Percentiles rank a stretch among this genome's conserved stretches.
Evolutionary conservation across 192 early-diverging fungal genomes (phyloP).

Genomic region (Dissophora ornata): DNA sequence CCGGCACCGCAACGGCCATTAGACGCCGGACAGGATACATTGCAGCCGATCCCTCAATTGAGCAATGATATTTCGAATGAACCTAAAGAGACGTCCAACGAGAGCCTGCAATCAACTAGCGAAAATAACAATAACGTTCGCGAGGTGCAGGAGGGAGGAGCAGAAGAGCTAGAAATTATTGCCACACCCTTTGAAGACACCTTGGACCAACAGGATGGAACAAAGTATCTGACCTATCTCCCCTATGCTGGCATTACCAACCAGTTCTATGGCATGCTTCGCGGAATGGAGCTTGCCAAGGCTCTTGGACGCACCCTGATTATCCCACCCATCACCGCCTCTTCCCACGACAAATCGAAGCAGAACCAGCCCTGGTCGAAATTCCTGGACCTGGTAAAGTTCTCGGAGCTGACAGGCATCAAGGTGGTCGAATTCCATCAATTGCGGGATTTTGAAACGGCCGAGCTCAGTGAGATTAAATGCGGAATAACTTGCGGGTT

Average conservation of each 20-base stretch:
- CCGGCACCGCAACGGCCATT: constrained; percentile 3
- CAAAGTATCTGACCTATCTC: constrained; percentile 44
- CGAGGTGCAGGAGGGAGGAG: constrained; percentile 3
- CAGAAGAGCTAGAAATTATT: neutral
- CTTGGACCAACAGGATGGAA: constrained; percentile 18
- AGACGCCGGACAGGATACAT: neutral
- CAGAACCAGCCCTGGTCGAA: constrained; percentile 53
- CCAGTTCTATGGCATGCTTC: constrained; percentile 53
- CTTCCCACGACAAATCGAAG: constrained; percentile 51
- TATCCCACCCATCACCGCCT: constrained; percentile 53
- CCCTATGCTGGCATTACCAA: constrained; percentile 55
- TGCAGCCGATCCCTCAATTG: no score
- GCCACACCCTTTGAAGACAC: constrained; percentile 29
- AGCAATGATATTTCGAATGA: constrained; percentile 2
- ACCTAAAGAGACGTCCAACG: neutral
- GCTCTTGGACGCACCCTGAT: constrained; percentile 38
- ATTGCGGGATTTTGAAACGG: constrained; percentile 20
- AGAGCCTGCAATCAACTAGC: constrained; percentile 21
- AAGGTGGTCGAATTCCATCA: constrained; percentile 45
- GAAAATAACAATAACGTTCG: neutral
- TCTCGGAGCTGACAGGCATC: constrained; percentile 23
- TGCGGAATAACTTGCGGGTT: constrained; percentile 52
- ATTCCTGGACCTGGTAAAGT: constrained; percentile 36
- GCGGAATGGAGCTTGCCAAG: constrained; percentile 48
- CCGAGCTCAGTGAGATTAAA: constrained; percentile 34